Conservation (phyloP, 2,329 filamentous ascomycete genomes). For the Fusarium luffae region DNA sequence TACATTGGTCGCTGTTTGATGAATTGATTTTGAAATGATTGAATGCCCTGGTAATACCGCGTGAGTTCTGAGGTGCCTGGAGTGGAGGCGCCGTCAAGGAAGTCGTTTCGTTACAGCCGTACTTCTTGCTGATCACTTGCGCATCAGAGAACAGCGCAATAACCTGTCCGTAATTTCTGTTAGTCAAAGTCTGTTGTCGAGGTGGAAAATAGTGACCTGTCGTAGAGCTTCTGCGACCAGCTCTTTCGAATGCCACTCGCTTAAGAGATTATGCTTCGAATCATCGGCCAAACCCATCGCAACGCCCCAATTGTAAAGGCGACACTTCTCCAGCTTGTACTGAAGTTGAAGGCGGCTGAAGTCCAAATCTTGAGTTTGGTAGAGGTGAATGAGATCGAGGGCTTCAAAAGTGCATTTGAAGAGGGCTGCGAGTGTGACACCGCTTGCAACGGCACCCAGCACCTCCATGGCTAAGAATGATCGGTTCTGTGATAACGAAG, state of each 20-base stretch:
- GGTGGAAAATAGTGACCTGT: neutral
- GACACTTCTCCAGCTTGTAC: neutral
- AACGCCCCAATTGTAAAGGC: neutral
- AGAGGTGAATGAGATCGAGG: accelerated
- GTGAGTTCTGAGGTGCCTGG: too few species aligned
- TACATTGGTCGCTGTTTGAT: too few species aligned
- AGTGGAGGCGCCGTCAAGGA: too few species aligned
- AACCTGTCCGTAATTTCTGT: too few species aligned
- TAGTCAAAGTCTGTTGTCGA: too few species aligned
- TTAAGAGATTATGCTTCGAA: neutral
- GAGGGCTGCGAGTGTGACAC: neutral
- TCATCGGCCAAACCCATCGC: neutral
- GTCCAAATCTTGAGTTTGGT: neutral
- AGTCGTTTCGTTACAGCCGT: too few species aligned
- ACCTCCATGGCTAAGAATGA: too few species aligned
- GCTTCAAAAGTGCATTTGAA: neutral
- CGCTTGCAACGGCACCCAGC: neutral
- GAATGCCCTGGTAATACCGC: too few species aligned
- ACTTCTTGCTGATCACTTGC: too few species aligned
- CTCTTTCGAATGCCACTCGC: neutral
- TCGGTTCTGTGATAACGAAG: too few species aligned
- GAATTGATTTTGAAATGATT: too few species aligned
- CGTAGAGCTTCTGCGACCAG: neutral
- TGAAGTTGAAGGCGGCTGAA: accelerated
- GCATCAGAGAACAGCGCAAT: neutral